Percentiles rank a stretch among this genome's conserved stretches.
These are phyloP conservation scores for Pseudovirgaria hyperparasitica DNA, from an alignment of 2,329 filamentous ascomycete species.

Conservation along the genomic window DNA sequence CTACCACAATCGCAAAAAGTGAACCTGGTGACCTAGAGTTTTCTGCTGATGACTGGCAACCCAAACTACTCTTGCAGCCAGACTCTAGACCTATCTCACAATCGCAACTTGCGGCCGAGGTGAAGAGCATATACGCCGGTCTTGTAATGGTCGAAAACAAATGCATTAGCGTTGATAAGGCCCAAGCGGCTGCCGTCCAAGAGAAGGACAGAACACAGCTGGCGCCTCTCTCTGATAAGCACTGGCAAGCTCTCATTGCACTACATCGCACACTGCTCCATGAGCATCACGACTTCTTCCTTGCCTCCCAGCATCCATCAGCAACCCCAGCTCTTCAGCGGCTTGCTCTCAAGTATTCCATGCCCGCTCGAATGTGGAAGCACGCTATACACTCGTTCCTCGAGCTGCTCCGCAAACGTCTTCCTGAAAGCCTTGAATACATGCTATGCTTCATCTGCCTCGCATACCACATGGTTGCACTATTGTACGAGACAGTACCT, in stretches of 20 bases:
- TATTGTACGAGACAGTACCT: slow-evolving; percentile 68
- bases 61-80: slow-evolving; percentile 35
- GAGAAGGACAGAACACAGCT: no score
- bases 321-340: slow-evolving; percentile 50
- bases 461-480: slow-evolving; percentile 74
- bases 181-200: slow-evolving; percentile 39
- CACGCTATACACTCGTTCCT: slow-evolving; percentile 2
- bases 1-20: slow-evolving; percentile 5
- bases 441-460: slow-evolving; percentile 80
- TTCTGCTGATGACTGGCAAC: slow-evolving; percentile 5
- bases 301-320: slow-evolving; percentile 66
- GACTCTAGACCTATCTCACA: slow-evolving; percentile 54
- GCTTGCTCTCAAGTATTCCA: slow-evolving; percentile 63
- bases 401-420: slow-evolving; percentile 32
- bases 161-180: slow-evolving; percentile 64
- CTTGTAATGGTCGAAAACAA: slow-evolving; percentile 71
- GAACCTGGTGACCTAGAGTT: slow-evolving; percentile 11
- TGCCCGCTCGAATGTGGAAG: slow-evolving; percentile 54
- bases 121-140: slow-evolving; percentile 66
- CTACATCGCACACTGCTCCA: slow-evolving; percentile 3
- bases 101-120: slow-evolving; percentile 61
- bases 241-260: slow-evolving; percentile 2
- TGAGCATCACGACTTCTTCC: slow-evolving; percentile 39
- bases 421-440: slow-evolving; percentile 63
- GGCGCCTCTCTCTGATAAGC: no score